Percentiles rank a stretch among this genome's conserved stretches.
Conservation (phyloP, 2,329 filamentous ascomycete species). For the Penicillium sp. region DNA sequence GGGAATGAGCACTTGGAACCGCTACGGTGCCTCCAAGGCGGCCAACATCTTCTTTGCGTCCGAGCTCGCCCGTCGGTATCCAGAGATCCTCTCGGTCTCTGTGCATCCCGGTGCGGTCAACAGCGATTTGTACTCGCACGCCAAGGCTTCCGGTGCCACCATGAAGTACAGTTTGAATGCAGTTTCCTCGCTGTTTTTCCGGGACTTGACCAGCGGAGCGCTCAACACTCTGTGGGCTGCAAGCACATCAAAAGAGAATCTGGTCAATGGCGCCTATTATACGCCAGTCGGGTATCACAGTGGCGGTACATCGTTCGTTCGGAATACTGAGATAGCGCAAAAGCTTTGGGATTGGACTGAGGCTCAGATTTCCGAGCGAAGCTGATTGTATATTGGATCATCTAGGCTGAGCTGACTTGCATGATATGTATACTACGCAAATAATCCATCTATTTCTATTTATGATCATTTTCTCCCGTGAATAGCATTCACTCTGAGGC, state of each 20-base stretch:
- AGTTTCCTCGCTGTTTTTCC: conserved; percentile 25
- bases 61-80: conserved; percentile 38
- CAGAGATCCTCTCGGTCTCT: conserved; percentile 36
- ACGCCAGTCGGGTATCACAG: conserved; percentile 35
- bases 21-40: conserved; percentile 49
- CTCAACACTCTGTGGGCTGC: conserved; percentile 42
- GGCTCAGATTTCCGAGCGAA: conserved; percentile 24
- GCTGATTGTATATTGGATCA: neutral
- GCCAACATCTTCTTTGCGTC: conserved; percentile 45
- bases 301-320: conserved; percentile 27
- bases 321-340: conserved; percentile 30
- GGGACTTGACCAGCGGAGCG: conserved; percentile 32
- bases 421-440: too few relatives aligned
- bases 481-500: neutral
- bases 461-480: too few relatives aligned
- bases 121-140: conserved; percentile 37
- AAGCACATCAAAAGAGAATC: conserved; percentile 26
- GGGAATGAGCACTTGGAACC: conserved; percentile 37
- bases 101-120: conserved; percentile 48
- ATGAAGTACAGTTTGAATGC: conserved; percentile 20
- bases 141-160: conserved; percentile 21
- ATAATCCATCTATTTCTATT: too few relatives aligned
- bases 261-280: conserved; percentile 41
- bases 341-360: conserved; percentile 45
- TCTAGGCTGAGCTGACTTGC: too few relatives aligned